These are phyloP conservation scores for Ustilago vetiveriae DNA, from an alignment of 1,284 basidiomycete species.

Conservation along the genomic window DNA sequence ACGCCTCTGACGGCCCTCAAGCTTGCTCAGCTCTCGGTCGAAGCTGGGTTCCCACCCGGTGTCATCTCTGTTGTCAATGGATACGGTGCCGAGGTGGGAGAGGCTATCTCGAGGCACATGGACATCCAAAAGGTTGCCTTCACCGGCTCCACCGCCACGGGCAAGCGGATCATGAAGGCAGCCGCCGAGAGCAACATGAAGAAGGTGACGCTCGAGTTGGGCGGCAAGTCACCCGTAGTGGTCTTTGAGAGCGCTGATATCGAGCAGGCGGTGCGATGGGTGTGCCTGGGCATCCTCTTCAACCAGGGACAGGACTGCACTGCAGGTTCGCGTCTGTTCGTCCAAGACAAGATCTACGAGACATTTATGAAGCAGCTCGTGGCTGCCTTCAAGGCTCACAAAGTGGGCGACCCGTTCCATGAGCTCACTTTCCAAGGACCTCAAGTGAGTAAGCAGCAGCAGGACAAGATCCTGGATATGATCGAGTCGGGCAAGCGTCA, in stretches of 20 bases:
- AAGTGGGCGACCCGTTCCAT: slow-evolving; percentile 78
- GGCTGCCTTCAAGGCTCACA: slow-evolving; percentile 69
- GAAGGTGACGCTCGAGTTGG: slow-evolving; percentile 80
- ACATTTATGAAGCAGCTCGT: slow-evolving; percentile 74
- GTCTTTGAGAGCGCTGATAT: slow-evolving; percentile 74
- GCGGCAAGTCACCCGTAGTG: slow-evolving; percentile 84
- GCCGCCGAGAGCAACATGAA: slow-evolving; percentile 87
- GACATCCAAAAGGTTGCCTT: slow-evolving; percentile 74
- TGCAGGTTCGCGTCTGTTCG: slow-evolving; percentile 78
- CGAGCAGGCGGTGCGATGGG: slow-evolving; percentile 69
- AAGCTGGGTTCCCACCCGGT: slow-evolving; percentile 81
- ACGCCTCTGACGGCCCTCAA: slow-evolving; percentile 75
- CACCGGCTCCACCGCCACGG: slow-evolving; percentile 76
- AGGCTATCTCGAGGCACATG: slow-evolving; percentile 72
- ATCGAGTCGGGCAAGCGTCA: slow-evolving; percentile 87
- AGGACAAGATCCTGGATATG: slow-evolving; percentile 88
- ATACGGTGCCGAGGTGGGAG: slow-evolving; percentile 82
- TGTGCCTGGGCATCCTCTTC: slow-evolving; percentile 81
- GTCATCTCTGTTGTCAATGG: slow-evolving; percentile 80
- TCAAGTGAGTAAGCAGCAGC: slow-evolving; percentile 80
- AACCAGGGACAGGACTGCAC: slow-evolving; percentile 74
- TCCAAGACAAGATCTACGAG: slow-evolving; percentile 75
- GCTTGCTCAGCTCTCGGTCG: slow-evolving; percentile 77
- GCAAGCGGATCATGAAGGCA: slow-evolving; percentile 76
- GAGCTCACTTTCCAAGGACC: slow-evolving; percentile 80